A percentile compares a stretch with the other conserved stretches of the same genome.
These are phyloP conservation scores for Microbotryomycetes sp. DNA, from an alignment of 1,284 basidiomycete species.

Conservation along the genomic window DNA sequence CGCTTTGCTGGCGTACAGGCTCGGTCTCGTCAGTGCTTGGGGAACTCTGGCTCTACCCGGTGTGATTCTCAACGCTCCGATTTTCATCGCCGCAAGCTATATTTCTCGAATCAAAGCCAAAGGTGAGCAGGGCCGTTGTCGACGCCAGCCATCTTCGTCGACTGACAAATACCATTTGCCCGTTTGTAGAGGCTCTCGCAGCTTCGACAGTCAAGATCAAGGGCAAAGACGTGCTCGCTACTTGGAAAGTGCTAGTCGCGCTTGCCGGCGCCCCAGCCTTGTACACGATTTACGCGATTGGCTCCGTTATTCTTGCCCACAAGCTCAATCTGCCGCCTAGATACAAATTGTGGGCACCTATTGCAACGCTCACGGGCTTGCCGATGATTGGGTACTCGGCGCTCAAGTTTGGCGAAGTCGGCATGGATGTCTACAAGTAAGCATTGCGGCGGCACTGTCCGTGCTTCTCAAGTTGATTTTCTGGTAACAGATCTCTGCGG, in stretches of 20 bases:
- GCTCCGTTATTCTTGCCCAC: slow-evolving; percentile 70
- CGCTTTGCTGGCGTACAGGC: slow-evolving; percentile 75
- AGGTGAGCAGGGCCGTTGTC: slow-evolving; percentile 47
- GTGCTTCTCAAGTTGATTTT: background rate
- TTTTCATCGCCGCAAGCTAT: slow-evolving; percentile 86
- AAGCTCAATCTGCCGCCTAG: slow-evolving; percentile 55
- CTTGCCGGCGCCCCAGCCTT: slow-evolving; percentile 82
- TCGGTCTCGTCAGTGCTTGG: slow-evolving; percentile 77
- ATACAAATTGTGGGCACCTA: slow-evolving; percentile 70
- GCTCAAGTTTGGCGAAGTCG: slow-evolving; percentile 96
- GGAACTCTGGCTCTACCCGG: slow-evolving; percentile 82
- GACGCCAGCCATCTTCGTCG: background rate
- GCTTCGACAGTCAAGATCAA: slow-evolving; percentile 94
- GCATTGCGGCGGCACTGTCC: slow-evolving; percentile 6
- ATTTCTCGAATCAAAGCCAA: slow-evolving; percentile 86
- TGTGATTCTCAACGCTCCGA: slow-evolving; percentile 87
- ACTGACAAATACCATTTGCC: background rate
- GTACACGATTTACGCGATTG: slow-evolving; percentile 72
- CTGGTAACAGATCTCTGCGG: slow-evolving; percentile 63
- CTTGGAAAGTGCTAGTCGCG: slow-evolving; percentile 97
- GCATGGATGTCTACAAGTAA: slow-evolving; percentile 95
- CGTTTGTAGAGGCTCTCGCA: slow-evolving; percentile 75
- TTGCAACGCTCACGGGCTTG: slow-evolving; percentile 65
- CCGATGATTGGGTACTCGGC: slow-evolving; percentile 91
- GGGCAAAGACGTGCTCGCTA: slow-evolving; percentile 88